phyloP scores from a whole-genome alignment of 805 yeast genomes.

The Isabelozyma heimii region DNA sequence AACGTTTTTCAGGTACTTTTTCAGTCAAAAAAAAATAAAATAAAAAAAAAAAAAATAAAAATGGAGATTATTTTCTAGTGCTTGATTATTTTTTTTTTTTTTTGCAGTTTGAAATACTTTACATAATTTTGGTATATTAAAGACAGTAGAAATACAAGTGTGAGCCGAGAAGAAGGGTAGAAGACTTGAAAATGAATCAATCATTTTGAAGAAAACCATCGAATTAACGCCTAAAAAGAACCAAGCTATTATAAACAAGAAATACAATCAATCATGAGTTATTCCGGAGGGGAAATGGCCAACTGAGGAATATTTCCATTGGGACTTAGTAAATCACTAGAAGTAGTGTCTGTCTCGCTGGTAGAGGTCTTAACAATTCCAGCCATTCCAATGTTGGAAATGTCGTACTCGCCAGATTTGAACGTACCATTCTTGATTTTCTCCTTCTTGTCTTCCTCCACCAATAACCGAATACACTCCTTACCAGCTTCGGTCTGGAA shows the following conservation, averaged over 20 bases:
- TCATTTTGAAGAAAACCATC: too few relatives aligned
- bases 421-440: conserved; percentile 7
- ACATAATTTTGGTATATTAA: too few relatives aligned
- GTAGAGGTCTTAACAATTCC: not conserved
- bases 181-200: too few relatives aligned
- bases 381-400: not conserved
- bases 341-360: conserved; percentile 2
- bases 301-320: conserved; percentile 24
- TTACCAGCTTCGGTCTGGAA: conserved; percentile 48
- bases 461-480: conserved; percentile 36
- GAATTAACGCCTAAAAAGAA: too few relatives aligned
- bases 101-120: too few relatives aligned
- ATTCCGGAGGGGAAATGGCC: conserved; percentile 40
- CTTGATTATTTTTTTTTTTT: too few relatives aligned
- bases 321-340: conserved; percentile 16
- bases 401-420: not conserved
- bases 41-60: too few relatives aligned
- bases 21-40: too few relatives aligned
- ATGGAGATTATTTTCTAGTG: too few relatives aligned
- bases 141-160: too few relatives aligned
- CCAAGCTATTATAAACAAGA: too few relatives aligned
- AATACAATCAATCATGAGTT: not conserved
- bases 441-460: conserved; percentile 41
- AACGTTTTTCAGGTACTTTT: not conserved
- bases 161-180: too few relatives aligned